Evolutionary conservation across 2,329 filamentous ascomycete genomes (phyloP).

Genomic region (Xylariomycetidae sp.): DNA sequence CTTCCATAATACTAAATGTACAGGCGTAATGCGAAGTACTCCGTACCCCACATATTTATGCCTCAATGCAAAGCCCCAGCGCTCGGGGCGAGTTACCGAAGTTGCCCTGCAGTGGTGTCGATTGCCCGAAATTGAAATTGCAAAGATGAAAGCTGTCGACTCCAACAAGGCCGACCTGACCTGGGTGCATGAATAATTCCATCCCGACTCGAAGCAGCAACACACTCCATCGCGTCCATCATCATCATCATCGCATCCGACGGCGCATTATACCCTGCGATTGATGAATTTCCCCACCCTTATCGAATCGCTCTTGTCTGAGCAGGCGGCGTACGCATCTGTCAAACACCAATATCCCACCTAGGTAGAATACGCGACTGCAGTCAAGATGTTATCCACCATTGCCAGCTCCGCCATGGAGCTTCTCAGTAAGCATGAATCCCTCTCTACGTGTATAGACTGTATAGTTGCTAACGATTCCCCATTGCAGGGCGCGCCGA

Average conservation of each 20-base stretch:
- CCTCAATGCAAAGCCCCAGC: too few species aligned
- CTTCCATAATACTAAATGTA: too few species aligned
- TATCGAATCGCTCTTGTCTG: conserved; percentile 15
- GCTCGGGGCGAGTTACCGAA: too few species aligned
- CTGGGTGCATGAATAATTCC: too few species aligned
- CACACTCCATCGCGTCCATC: conserved; percentile 3
- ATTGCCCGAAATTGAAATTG: too few species aligned
- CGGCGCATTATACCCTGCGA: too few species aligned
- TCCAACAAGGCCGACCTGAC: too few species aligned
- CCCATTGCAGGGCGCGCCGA: conserved; percentile 34
- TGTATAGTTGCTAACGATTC: conserved; percentile 11
- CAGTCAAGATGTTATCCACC: conserved; percentile 31
- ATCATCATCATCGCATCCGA: too few species aligned
- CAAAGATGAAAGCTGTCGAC: conserved; percentile 13
- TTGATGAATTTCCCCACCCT: conserved; percentile 20
- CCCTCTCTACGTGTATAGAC: conserved; percentile 1
- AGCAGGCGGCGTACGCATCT: conserved; percentile 12
- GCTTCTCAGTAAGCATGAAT: conserved; percentile 32
- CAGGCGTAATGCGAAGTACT: too few species aligned
- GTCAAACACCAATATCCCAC: conserved; percentile 14
- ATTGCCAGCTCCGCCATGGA: conserved; percentile 32
- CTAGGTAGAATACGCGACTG: conserved; percentile 6
- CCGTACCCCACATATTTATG: too few species aligned
- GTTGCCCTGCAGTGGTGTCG: too few species aligned
- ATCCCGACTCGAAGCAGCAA: too few species aligned